Evolutionary conservation across 2,329 filamentous ascomycete genomes (phyloP).

Genomic region (Tolypocladium pustulatum): DNA sequence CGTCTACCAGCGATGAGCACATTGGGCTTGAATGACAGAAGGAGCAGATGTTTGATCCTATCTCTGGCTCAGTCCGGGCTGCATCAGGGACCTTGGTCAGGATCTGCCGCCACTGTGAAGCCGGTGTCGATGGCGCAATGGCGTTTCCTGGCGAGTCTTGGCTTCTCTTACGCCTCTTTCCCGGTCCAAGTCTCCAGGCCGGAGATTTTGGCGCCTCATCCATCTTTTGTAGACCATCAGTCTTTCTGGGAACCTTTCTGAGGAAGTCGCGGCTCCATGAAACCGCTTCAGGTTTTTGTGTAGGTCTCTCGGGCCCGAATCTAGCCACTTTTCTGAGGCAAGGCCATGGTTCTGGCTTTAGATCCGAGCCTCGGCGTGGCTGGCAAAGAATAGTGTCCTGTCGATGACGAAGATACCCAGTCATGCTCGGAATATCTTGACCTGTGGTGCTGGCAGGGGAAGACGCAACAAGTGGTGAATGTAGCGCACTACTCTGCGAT

Average conservation of each 20-base stretch:
- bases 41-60: constrained; percentile 1
- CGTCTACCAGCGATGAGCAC: not conserved
- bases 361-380: not conserved
- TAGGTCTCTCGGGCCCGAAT: not conserved
- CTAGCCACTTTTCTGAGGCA: constrained; percentile 2
- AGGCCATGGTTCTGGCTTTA: constrained; percentile 7
- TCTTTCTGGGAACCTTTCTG: constrained; percentile 1
- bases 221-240: not conserved
- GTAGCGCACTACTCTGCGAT: not conserved
- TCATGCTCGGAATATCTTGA: constrained; percentile 5
- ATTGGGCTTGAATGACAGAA: constrained; percentile 5
- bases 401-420: constrained; percentile 5
- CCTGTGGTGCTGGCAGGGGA: not conserved
- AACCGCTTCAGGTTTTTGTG: not conserved
- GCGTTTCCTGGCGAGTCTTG: not conserved
- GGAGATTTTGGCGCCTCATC: not conserved
- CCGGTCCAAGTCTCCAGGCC: not conserved
- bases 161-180: not conserved
- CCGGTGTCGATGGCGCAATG: constrained; percentile 1
- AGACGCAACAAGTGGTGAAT: not conserved
- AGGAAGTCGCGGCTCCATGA: constrained; percentile 4
- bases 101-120: constrained; percentile 6
- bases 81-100: not conserved
- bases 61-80: not conserved
- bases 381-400: constrained; percentile 6